phyloP scores from a whole-genome alignment of 352 stramenopile species.

The Phytophthora pisi region DNA sequence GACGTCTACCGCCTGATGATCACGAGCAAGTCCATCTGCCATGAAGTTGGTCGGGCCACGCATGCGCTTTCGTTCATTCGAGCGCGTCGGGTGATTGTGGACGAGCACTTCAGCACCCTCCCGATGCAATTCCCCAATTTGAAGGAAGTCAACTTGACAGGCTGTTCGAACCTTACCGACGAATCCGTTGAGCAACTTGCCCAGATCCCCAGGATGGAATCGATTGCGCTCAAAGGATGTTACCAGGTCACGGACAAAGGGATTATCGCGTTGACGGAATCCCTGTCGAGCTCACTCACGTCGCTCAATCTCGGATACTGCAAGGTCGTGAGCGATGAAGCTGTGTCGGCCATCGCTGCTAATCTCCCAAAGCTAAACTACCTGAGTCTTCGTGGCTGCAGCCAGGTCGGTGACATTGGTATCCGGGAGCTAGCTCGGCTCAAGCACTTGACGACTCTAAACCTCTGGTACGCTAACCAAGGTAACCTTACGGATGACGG shows the following conservation, averaged over 20 bases:
- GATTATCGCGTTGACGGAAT: slow-evolving; percentile 42
- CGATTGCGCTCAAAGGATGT: slow-evolving; percentile 70
- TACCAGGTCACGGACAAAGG: slow-evolving; percentile 60
- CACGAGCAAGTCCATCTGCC: slow-evolving; percentile 48
- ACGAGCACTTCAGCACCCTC: slow-evolving; percentile 51
- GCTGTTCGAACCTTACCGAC: slow-evolving; percentile 66
- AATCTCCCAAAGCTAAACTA: slow-evolving; percentile 47
- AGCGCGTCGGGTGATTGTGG: slow-evolving; percentile 44
- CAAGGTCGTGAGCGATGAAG: slow-evolving; percentile 71
- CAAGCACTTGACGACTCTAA: slow-evolving; percentile 54
- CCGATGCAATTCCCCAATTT: slow-evolving; percentile 56
- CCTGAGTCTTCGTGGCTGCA: slow-evolving; percentile 69
- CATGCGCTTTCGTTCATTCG: slow-evolving; percentile 64
- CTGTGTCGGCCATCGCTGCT: slow-evolving; percentile 50
- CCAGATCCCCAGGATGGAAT: slow-evolving; percentile 41
- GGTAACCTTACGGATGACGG: slow-evolving; percentile 69
- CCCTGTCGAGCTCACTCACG: slow-evolving; percentile 37
- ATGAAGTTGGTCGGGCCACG: slow-evolving; percentile 51
- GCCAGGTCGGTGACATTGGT: slow-evolving; percentile 57
- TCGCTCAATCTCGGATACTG: slow-evolving; percentile 82
- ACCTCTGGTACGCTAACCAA: slow-evolving; percentile 87
- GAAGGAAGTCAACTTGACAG: slow-evolving; percentile 62
- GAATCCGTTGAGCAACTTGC: slow-evolving; percentile 46
- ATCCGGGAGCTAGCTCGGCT: slow-evolving; percentile 53
- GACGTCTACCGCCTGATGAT: slow-evolving; percentile 64